Evolutionary conservation across 768 basidiomycete genomes (phyloP).

Genomic region (Candolleomyces efflorescens): DNA sequence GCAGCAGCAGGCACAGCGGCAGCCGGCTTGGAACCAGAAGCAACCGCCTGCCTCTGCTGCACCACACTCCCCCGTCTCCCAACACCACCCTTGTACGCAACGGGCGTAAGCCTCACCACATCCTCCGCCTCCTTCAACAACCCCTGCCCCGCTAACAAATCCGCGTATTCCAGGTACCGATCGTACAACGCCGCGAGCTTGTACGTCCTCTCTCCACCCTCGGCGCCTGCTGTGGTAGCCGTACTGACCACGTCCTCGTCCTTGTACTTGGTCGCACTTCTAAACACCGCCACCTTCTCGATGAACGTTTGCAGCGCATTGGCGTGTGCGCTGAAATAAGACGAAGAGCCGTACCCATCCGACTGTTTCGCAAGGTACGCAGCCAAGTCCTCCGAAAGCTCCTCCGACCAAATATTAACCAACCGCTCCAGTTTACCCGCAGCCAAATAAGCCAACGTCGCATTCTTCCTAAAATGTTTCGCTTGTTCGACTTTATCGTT

Average conservation of each 20-base stretch:
- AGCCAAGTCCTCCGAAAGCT: conserved; percentile 82
- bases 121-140: conserved; percentile 75
- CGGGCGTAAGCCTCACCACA: conserved; percentile 77
- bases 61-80: conserved; percentile 11
- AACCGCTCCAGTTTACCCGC: conserved; percentile 85
- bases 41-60: conserved; percentile 35
- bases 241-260: conserved; percentile 61
- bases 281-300: conserved; percentile 96
- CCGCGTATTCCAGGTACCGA: conserved; percentile 93
- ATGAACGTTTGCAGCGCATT: conserved; percentile 89
- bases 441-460: conserved; percentile 90
- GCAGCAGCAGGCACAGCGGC: conserved; percentile 11
- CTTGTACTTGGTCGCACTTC: conserved; percentile 75
- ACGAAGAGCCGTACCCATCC: conserved; percentile 37
- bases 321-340: conserved; percentile 75
- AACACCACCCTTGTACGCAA: conserved; percentile 60
- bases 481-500: conserved; percentile 38
- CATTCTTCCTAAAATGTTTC: conserved; percentile 70
- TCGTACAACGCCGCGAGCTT: conserved; percentile 87
- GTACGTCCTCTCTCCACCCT: conserved; percentile 58
- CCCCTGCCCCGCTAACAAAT: conserved; percentile 88
- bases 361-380: conserved; percentile 31
- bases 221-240: conserved; percentile 19
- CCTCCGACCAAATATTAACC: conserved; percentile 88
- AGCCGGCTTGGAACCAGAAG: conserved; percentile 14